Base-by-base conservation (phyloP, 345 rosid genomes). In the Hypericum perforatum region DNA sequence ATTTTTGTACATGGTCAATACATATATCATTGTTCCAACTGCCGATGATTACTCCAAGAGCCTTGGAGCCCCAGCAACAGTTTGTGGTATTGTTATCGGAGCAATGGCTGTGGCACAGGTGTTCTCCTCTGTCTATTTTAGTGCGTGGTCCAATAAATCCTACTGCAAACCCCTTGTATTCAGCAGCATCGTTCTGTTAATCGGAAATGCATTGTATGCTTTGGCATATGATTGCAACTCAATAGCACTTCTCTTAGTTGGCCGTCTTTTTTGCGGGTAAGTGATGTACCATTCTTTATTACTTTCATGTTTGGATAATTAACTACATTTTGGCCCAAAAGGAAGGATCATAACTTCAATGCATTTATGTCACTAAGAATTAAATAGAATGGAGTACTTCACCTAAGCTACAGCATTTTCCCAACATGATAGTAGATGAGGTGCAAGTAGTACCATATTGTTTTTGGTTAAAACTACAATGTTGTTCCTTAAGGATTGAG, bases 81-180 rank as follows among this genome's bases (percentile, higher is more conserved):
- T 94, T 75, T 94, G 99, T 45, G 99, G 99, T 74, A 41, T 86
- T 63, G 95, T 94, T 40, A 89, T 94, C 55, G 99, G 99, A 57
- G 78, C 99, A 59, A 94, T 94, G 97, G 99, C 97, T 37, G 82
- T 89, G 56, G 99, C 97, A n/a, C 96, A 94, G 74, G 76, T 94
- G 51, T 94, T 94, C 70, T 94, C 99, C 39, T 94, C 97, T 0
- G 89, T 89, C 56, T 94, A 94, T 72, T 89, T 89, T 68, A 94
- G 97, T 63, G 97, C 95, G 5, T 94, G 97, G 96, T 94, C 99
- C 60, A 94, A 94, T 65, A 82, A 62, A 63, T 94, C 99, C 38
- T 94, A 94, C 81, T 94, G 74, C 82, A 84, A 58, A 61, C 97
- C 99, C 77, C 99, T 94, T 51, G 74, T 94, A 48, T 86, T 94